Conservation (phyloP, 2,329 filamentous ascomycete species). For the Neofusicoccum ribis region DNA sequence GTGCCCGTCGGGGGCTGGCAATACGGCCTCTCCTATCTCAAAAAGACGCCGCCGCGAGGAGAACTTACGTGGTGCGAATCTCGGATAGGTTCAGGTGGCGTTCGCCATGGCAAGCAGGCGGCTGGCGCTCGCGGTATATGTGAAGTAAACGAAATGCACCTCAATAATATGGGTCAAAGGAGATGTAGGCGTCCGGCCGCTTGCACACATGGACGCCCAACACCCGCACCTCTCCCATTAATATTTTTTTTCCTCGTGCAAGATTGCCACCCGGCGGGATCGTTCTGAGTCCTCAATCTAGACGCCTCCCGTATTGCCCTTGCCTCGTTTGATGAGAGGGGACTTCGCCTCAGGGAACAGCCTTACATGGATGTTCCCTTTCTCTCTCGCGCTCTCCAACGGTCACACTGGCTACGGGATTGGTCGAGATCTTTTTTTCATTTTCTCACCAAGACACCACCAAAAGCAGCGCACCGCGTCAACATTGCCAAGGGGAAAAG, state of each 20-base stretch:
- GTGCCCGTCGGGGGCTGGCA: background rate
- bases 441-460: background rate
- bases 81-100: constrained; percentile 8
- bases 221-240: background rate
- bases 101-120: background rate
- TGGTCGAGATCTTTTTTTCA: background rate
- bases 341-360: background rate
- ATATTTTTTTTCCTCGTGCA: background rate
- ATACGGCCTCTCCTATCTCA: background rate
- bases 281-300: background rate
- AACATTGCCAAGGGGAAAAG: background rate
- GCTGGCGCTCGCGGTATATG: background rate
- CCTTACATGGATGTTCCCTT: background rate
- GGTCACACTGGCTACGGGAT: background rate
- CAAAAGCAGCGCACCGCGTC: no score
- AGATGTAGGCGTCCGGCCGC: background rate
- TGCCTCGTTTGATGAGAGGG: constrained; percentile 16
- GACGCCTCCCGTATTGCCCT: background rate
- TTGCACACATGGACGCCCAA: background rate
- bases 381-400: background rate
- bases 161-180: background rate
- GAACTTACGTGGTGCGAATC: constrained; percentile 7
- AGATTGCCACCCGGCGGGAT: background rate
- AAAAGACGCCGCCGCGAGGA: background rate
- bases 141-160: background rate